Evolutionary conservation across 169 alveolate species (phyloP), one percentile per base, ranked within the genome.

Genomic region (Cryptosporidium meleagridis): DNA sequence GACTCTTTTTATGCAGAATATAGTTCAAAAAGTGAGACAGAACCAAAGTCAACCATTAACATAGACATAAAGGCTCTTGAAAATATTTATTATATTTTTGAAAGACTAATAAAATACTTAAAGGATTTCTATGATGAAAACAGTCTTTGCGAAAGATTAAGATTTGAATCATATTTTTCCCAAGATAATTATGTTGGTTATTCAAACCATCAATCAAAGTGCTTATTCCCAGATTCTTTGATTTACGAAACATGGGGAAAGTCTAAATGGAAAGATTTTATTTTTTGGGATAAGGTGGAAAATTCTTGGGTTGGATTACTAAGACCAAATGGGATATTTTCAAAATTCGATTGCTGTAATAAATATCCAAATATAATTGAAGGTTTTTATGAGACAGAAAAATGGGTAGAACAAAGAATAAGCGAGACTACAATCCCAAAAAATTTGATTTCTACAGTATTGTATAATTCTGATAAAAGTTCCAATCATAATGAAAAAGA

Each of bases 191-290:
- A 41, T 51, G n/a, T 62, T 18, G 26, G 75, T 44, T 80, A 37
- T 31, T 41, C 55, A 35, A 67, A 16, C 35, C 16, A n/a, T 21
- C 48, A 26, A 67, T 41, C 73, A 62, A 80, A 62, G 18, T 29
- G 14, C 39, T 21, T 59, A 62, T 80, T 80, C 62, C 45, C 89
- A 61, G 89, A 80, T 23, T 21, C 41, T 0, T 62, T 44, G 10
- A 44, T 80, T 26, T 62, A 62, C 62, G 89, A 80, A 21, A 65
- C 37, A 9, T 80, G 89, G 89, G 70, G n/a, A 65, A 62, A 80
- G 5, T 80, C 89, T 6, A 80, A 39, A 65, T 80, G 89, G 89
- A 80, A 58, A 29, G 75, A 80, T 80, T 62, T 80, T 21, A 80
- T 80, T 3, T 62, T 37, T 62, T 80, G 89, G 89, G 75, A 80